These are phyloP conservation scores for Volvox reticuliferus DNA, from an alignment of 139 green algal genomes.

Conservation along the genomic window DNA sequence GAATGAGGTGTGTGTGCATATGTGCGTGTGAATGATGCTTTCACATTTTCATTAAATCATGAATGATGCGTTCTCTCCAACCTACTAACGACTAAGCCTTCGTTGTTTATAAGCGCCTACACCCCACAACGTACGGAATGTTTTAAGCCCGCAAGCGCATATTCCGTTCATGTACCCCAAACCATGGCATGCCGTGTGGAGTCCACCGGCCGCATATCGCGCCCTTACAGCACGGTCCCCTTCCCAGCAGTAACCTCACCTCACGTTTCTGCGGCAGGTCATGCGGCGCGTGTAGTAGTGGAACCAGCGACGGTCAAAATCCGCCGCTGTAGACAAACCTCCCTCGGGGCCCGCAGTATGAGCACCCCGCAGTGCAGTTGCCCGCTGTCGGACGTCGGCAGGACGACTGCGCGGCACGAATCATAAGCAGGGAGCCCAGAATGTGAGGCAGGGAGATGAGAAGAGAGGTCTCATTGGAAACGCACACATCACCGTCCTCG, in stretches of 20 bases:
- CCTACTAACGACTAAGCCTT: too few relatives aligned
- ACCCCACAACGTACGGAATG: background rate
- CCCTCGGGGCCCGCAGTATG: background rate
- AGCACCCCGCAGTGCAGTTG: background rate
- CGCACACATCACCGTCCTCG: too few relatives aligned
- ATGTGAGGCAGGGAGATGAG: background rate
- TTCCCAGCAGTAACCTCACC: background rate
- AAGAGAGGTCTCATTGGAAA: background rate
- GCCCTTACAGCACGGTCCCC: background rate
- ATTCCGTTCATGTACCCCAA: background rate
- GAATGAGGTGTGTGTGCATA: too few relatives aligned
- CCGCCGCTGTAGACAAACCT: background rate
- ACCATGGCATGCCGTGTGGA: background rate
- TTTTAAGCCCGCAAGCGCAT: background rate
- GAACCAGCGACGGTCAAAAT: constrained; percentile 24
- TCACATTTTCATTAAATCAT: too few relatives aligned
- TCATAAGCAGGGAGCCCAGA: background rate
- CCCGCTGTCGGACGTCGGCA: background rate
- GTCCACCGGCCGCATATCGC: background rate
- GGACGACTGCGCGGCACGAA: too few relatives aligned
- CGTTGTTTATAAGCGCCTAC: background rate
- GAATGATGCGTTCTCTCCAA: background rate
- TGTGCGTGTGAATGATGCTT: background rate
- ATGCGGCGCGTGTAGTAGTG: constrained; percentile 21
- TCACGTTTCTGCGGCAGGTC: constrained; percentile 2